Conservation (phyloP, 2,329 filamentous ascomycete genomes). For the Colletotrichum noveboracense region DNA sequence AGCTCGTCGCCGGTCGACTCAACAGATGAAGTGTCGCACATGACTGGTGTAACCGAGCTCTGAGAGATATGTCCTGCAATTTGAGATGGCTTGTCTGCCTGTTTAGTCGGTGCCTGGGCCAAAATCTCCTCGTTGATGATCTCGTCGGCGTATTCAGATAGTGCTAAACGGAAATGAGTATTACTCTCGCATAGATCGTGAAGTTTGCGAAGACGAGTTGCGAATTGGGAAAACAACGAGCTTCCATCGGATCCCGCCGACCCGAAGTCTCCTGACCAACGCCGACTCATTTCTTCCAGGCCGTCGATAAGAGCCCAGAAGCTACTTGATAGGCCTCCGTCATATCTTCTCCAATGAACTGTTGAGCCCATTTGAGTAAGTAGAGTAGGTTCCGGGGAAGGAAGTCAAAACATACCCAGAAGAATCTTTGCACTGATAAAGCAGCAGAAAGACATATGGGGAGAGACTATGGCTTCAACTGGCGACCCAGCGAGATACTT, state of each 20-base stretch:
- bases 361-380: neutral
- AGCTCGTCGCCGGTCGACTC: neutral
- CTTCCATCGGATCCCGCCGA: neutral
- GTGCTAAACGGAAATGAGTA: neutral
- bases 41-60: neutral
- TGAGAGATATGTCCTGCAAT: neutral
- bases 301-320: neutral
- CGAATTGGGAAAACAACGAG: neutral
- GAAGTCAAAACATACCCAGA: conserved; percentile 23
- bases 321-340: neutral
- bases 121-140: neutral
- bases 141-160: neutral
- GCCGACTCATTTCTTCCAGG: neutral
- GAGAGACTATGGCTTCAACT: conserved; percentile 26
- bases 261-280: neutral
- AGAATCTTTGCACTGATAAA: conserved; percentile 48
- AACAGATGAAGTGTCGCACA: neutral
- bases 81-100: neutral
- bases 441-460: conserved; percentile 49
- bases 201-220: neutral
- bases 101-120: neutral
- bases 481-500: conserved; percentile 47
- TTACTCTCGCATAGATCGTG: neutral
- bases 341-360: neutral
- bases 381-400: neutral